A percentile compares a stretch with the other conserved stretches of the same genome.
Conservation (phyloP, 371 early-diverging fungal species). For the Lichtheimia ramosa region DNA sequence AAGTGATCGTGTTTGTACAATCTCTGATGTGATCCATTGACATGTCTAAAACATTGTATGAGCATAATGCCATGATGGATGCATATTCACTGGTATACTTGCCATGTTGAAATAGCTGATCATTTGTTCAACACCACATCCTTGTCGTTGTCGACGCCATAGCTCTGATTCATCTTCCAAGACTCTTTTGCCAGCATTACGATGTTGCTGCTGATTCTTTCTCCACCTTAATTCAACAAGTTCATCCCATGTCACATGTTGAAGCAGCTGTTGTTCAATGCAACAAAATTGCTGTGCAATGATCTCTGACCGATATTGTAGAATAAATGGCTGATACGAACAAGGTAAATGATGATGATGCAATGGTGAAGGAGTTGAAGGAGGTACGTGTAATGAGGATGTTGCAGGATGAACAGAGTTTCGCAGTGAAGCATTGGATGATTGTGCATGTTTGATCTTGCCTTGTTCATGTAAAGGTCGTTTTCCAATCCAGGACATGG, state of each 20-base stretch:
- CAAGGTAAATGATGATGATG: background rate
- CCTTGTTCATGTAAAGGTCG: background rate
- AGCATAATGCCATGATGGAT: background rate
- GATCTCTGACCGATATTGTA: slow-evolving; percentile 40
- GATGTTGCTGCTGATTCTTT: slow-evolving; percentile 16
- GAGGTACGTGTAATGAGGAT: background rate
- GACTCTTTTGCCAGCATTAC: background rate
- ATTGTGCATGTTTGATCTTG: background rate
- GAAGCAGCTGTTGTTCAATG: slow-evolving; percentile 54
- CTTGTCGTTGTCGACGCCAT: background rate
- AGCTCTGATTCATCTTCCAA: slow-evolving; percentile 3
- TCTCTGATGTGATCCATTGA: slow-evolving; percentile 53
- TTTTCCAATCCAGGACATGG: too few species aligned
- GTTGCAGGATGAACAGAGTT: too few species aligned
- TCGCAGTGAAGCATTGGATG: background rate
- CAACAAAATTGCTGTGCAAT: slow-evolving; percentile 57
- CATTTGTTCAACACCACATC: slow-evolving; percentile 30
- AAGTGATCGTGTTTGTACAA: slow-evolving; percentile 31
- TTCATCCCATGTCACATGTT: slow-evolving; percentile 59
- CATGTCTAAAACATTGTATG: slow-evolving; percentile 27
- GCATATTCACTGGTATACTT: background rate
- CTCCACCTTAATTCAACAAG: slow-evolving; percentile 53
- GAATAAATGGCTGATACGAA: slow-evolving; percentile 36
- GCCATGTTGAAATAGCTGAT: slow-evolving; percentile 47
- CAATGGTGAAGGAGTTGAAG: slow-evolving; percentile 1